phyloP scores from a whole-genome alignment of 2,329 filamentous ascomycete genomes.

The Phoma herbarum region DNA sequence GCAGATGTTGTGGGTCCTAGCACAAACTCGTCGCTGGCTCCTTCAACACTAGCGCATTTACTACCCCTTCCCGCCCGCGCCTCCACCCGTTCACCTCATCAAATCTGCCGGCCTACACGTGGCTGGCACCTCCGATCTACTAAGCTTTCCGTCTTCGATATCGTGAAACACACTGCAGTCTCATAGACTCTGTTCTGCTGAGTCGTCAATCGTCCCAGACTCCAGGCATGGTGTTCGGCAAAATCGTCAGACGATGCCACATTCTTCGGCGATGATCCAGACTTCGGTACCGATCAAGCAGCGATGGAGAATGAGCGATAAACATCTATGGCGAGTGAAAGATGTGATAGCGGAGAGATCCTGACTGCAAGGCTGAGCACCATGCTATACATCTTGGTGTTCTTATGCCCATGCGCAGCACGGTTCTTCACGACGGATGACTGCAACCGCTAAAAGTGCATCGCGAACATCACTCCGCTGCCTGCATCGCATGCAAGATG shows the following conservation, averaged over 20 bases:
- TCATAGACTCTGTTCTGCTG: neutral
- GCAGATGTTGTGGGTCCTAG: neutral
- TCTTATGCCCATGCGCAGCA: neutral
- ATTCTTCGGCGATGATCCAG: too few relatives aligned
- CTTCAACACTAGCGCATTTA: neutral
- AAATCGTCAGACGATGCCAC: neutral
- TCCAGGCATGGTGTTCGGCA: neutral
- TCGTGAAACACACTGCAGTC: slow-evolving; percentile 1
- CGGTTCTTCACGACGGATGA: neutral
- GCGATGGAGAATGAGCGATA: neutral
- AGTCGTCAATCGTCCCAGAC: neutral
- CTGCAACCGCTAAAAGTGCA: neutral
- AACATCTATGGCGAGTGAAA: neutral
- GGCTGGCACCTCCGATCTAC: neutral
- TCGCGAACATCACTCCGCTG: neutral
- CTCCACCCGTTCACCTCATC: slow-evolving; percentile 2
- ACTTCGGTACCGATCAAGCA: neutral
- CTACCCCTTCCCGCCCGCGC: neutral
- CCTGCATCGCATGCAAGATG: neutral
- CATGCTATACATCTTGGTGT: neutral
- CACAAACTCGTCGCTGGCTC: neutral
- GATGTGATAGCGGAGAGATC: neutral
- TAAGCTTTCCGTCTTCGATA: neutral
- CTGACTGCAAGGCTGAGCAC: neutral
- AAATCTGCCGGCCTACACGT: neutral